phyloP scores from a whole-genome alignment of 2,329 filamentous ascomycete species.

The Colletotrichum acutatum region DNA sequence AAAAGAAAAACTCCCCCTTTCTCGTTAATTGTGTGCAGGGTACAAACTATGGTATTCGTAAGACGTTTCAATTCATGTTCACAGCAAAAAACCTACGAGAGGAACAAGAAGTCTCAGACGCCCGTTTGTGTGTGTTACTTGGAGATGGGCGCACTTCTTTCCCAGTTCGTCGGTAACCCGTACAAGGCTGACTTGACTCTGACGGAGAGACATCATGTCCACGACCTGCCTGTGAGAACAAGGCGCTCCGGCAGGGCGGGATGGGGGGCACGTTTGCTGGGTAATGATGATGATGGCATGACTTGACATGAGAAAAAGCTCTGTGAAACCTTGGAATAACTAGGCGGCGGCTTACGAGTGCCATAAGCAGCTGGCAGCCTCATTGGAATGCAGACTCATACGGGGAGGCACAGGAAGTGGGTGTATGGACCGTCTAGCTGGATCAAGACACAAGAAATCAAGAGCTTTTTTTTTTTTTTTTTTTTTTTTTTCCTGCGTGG shows the following conservation, averaged over 20 bases:
- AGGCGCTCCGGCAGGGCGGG: constrained; percentile 13
- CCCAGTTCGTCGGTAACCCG: neutral
- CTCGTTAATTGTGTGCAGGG: neutral
- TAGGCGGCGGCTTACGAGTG: neutral
- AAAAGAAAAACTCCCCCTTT: too few species aligned
- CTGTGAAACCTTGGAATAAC: neutral
- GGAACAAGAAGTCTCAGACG: neutral
- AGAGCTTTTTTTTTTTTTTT: too few species aligned
- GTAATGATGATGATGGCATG: neutral
- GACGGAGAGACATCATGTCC: constrained; percentile 3
- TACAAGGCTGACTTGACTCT: constrained; percentile 1
- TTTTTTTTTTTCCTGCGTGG: too few species aligned
- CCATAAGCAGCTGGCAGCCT: neutral
- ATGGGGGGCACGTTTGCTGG: neutral
- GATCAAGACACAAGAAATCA: constrained; percentile 17
- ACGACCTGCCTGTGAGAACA: neutral
- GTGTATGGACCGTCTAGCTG: constrained; percentile 13
- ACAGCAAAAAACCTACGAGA: neutral
- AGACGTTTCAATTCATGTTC: neutral
- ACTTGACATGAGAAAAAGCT: neutral
- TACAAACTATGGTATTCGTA: neutral
- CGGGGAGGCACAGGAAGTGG: neutral
- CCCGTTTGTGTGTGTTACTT: neutral
- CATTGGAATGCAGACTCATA: neutral
- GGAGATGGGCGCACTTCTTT: neutral